A percentile compares a stretch with the other conserved stretches of the same genome.
phyloP scores from a whole-genome alignment of 2,329 filamentous ascomycete genomes.

The Curvularia verruculosa region DNA sequence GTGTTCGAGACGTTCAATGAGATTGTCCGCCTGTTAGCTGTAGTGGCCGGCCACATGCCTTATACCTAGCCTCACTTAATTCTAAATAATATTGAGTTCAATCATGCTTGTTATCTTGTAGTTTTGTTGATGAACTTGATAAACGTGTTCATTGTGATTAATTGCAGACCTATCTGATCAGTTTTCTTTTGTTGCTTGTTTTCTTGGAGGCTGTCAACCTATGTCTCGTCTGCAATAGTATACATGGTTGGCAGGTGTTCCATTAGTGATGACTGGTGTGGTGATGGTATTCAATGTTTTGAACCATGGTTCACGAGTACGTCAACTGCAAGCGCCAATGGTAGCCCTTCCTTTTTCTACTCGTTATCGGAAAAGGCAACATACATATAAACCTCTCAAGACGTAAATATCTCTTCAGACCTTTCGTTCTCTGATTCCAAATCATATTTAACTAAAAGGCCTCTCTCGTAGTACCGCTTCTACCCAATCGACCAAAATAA shows the following conservation, averaged over 20 bases:
- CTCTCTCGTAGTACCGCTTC: not conserved
- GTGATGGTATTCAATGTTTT: not conserved
- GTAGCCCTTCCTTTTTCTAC: not conserved
- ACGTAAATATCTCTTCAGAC: not conserved
- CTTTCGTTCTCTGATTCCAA: not conserved
- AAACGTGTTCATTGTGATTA: not conserved
- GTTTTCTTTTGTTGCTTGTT: too few species aligned
- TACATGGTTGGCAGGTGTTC: not conserved
- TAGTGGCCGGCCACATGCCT: not conserved
- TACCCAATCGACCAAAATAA: not conserved
- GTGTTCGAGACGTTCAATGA: not conserved
- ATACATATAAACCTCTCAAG: not conserved
- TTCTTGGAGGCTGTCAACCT: too few species aligned
- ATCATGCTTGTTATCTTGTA: not conserved
- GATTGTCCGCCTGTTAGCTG: not conserved
- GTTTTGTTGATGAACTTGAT: not conserved
- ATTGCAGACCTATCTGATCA: too few species aligned
- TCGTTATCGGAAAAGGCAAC: not conserved
- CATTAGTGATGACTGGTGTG: not conserved
- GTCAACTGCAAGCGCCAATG: not conserved
- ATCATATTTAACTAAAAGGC: not conserved
- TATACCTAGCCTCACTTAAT: constrained; percentile 8
- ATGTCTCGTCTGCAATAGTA: too few species aligned
- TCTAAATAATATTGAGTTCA: constrained; percentile 2
- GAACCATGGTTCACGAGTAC: not conserved